Evolutionary conservation across 2,329 filamentous ascomycete species (phyloP), one percentile per base, ranked within the genome.

Genomic region (Ceratocystis smalleyi): DNA sequence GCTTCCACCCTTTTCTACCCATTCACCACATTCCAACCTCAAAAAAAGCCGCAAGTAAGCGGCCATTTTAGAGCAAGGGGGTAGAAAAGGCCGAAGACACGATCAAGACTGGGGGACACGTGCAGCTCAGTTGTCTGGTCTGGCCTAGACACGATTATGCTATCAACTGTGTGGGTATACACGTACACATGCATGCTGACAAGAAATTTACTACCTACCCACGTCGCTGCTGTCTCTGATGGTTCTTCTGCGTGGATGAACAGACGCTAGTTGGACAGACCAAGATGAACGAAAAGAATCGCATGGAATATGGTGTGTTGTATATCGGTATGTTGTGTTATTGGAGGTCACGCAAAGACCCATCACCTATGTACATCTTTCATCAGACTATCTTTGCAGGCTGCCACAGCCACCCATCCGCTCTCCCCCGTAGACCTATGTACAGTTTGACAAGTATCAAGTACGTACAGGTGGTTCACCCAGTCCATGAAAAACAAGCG

Each of bases 61-160:
- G 35, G 35, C 24, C 27, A 12, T 57, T 57, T 10, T 27, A 19
- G 7, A 57, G 27, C 54, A 57, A 57, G 54, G 54, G 54, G 27
- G 27, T n/a, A 12, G 45, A 22, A 24, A 24, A 19, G 47, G 22
- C 5, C 22, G 3, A 57, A 32, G 27, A 17, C 27, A n/a, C 15
- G 47, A 24, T 57, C 32, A 57, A 57, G 54, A 57, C 19, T 57
- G 24, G n/a, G 54, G 54, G 54, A 57, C 30, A 57, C 54, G 15
- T 57, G 24, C 54, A 30, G 47, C 24, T 19, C 49, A 54, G 49
- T 54, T 30, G 3, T 32, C 51, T 32, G 8, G 15, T 17, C 22
- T 55, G 15, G 24, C 15, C 51, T 30, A 32, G 30, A 57, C 27
- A 57, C 54, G 54, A 57, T 57, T 32, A 15, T 57, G 15, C 24